phyloP scores from a whole-genome alignment of 208 protist species.

The Trypanosoma boissoni region DNA sequence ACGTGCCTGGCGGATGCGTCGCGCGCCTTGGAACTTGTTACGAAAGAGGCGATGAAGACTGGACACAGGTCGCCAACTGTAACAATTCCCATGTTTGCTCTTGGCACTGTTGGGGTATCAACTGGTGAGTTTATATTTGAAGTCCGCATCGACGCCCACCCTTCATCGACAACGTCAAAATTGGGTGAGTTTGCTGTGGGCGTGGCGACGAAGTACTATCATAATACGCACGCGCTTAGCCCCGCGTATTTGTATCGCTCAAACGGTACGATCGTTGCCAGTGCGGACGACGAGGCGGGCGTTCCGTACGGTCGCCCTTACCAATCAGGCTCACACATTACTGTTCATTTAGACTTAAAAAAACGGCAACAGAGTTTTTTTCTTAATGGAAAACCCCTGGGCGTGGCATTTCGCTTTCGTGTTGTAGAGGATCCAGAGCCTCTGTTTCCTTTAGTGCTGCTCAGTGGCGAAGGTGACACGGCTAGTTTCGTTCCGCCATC shows the following conservation, averaged over 20 bases:
- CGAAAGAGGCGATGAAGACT: conserved; percentile 17
- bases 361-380: conserved; percentile 43
- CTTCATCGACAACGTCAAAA: conserved; percentile 18
- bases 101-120: conserved; percentile 38
- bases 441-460: conserved; percentile 56
- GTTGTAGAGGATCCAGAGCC: conserved; percentile 36
- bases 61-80: conserved; percentile 23
- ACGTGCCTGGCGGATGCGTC: conserved; percentile 44
- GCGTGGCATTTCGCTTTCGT: conserved; percentile 59
- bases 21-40: conserved; percentile 33
- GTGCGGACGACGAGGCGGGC: conserved; percentile 21
- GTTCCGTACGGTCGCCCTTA: conserved; percentile 49
- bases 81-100: conserved; percentile 49
- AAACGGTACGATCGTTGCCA: conserved; percentile 35
- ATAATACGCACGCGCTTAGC: conserved; percentile 10
- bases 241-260: conserved; percentile 51
- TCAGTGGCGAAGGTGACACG: conserved; percentile 37
- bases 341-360: conserved; percentile 41
- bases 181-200: conserved; percentile 34
- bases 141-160: conserved; percentile 24
- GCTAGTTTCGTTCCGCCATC: conserved; percentile 42
- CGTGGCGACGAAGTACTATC: conserved; percentile 33
- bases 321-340: conserved; percentile 37
- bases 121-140: conserved; percentile 37
- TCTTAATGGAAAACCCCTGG: conserved; percentile 43